Conservation (phyloP, 2,329 filamentous ascomycete genomes). For the Trichophyton benhamiae region DNA sequence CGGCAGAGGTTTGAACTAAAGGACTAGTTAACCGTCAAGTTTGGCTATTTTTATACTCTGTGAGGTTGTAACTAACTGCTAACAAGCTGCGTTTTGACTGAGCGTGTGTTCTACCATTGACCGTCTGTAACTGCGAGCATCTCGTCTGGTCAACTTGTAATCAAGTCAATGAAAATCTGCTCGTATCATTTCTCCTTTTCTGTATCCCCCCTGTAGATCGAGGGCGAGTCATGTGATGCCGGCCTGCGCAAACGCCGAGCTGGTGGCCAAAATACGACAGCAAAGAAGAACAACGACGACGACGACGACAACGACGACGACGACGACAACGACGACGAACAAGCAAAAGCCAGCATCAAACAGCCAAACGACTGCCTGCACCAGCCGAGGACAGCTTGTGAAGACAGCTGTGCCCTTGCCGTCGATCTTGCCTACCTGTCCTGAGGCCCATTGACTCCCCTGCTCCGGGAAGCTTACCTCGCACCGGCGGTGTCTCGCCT, state of each 20-base stretch:
- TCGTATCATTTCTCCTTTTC: neutral
- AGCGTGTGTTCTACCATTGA: too few species aligned
- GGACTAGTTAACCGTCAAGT: too few species aligned
- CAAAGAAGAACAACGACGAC: neutral
- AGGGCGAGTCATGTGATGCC: neutral
- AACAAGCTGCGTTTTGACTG: too few species aligned
- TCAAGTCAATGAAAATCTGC: neutral
- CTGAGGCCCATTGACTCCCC: neutral
- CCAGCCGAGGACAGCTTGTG: neutral
- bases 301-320: too few species aligned
- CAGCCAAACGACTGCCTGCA: neutral
- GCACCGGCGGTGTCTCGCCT: too few species aligned
- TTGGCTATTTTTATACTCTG: neutral
- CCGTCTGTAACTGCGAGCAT: too few species aligned
- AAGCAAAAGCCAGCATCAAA: too few species aligned
- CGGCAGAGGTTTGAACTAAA: neutral
- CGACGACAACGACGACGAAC: too few species aligned
- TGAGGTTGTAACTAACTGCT: too few species aligned
- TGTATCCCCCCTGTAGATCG: too few species aligned
- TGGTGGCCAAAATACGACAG: neutral
- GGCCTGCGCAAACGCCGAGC: neutral
- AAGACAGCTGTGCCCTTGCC: neutral
- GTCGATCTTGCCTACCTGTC: neutral
- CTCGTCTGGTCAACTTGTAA: neutral
- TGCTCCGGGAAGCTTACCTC: too few species aligned